phyloP scores from a whole-genome alignment of 331 rosid species.

The Quercus tomentella region DNA sequence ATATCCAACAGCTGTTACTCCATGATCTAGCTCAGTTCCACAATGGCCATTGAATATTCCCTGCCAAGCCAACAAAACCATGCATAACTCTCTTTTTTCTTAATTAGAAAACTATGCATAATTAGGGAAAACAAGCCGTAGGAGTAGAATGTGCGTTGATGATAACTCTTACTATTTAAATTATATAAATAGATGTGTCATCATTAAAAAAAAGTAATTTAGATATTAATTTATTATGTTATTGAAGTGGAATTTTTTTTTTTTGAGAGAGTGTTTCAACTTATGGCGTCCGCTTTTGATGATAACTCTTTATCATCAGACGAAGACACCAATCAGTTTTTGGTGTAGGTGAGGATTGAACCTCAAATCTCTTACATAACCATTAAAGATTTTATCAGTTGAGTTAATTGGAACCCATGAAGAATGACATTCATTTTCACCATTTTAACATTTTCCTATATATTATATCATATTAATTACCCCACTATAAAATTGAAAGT shows the following conservation, averaged over 20 bases:
- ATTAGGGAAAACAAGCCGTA: not conserved
- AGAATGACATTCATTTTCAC: no score
- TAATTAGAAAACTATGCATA: not conserved
- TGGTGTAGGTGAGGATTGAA: no score
- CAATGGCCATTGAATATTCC: constrained; percentile 48
- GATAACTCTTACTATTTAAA: not conserved
- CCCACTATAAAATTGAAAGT: constrained; percentile 57
- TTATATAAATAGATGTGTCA: no score
- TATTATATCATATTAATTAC: constrained; percentile 7
- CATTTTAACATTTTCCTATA: no score
- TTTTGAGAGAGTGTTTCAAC: no score
- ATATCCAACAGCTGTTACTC: constrained; percentile 52
- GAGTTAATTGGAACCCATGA: fast-evolving
- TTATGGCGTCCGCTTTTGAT: no score
- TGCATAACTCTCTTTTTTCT: not conserved
- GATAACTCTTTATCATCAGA: no score
- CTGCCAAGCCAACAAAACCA: constrained; percentile 19
- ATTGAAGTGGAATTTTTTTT: no score
- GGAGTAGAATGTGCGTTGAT: not conserved
- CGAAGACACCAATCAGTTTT: no score
- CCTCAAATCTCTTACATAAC: fast-evolving
- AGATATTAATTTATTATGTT: no score
- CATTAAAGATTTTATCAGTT: fast-evolving
- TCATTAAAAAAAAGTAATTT: no score
- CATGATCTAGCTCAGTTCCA: constrained; percentile 50